These are phyloP conservation scores for Vitis vinifera DNA, from an alignment of 164 flowering plant genomes.

Conservation along the genomic window DNA sequence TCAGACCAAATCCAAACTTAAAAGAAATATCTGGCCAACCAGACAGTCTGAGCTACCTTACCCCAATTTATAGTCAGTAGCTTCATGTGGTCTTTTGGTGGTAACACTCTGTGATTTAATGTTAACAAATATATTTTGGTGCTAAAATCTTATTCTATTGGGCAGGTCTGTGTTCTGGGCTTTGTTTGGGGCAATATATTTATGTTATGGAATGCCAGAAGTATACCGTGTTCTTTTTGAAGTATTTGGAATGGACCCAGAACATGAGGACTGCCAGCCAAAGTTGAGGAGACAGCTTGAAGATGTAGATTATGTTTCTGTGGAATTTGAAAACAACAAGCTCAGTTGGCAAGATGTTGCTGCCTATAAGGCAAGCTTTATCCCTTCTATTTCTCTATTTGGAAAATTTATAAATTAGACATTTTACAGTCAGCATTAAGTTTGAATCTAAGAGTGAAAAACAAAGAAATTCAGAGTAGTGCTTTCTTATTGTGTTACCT, in stretches of 20 bases:
- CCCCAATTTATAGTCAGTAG: no score
- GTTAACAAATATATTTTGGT: neutral
- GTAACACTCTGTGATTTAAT: neutral
- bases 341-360: slow-evolving; percentile 94
- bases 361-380: slow-evolving; percentile 60
- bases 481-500: no score
- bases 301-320: slow-evolving; percentile 95
- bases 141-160: slow-evolving; percentile 8
- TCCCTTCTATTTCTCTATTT: neutral
- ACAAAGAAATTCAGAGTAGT: no score
- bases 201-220: slow-evolving; percentile 98
- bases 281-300: slow-evolving; percentile 88
- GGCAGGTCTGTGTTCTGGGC: slow-evolving; percentile 97
- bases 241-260: slow-evolving; percentile 98
- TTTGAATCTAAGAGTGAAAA: no score
- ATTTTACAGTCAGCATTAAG: no score
- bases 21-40: no score
- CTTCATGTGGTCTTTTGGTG: neutral
- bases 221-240: slow-evolving; percentile 98
- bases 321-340: slow-evolving; percentile 84
- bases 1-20: no score
- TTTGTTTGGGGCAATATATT: slow-evolving; percentile 91
- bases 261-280: slow-evolving; percentile 94
- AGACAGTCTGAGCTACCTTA: no score
- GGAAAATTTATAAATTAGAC: no score